Base-by-base conservation (phyloP, 805 yeast species). In the Myxozyma udenii region DNA sequence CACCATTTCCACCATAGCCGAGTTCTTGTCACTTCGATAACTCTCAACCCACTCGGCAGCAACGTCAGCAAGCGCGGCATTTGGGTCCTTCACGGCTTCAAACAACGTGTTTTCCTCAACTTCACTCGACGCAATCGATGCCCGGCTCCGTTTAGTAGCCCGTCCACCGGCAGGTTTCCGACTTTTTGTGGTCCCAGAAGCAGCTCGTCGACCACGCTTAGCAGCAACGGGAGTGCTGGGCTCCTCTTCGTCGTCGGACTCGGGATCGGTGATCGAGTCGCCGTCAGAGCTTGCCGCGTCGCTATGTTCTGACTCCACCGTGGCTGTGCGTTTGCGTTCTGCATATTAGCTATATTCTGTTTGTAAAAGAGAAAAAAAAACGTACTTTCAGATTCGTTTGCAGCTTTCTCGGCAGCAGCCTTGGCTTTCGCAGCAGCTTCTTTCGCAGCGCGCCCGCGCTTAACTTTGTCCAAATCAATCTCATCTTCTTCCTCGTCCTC, bases 21-120 rank as follows among this genome's bases (percentile, higher is more conserved):
- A 64, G 49, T 73, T 71, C 43, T 73, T 67, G 50, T 72, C 70
- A 9, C 64, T 68, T 40, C 66, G 70, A 58, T 79, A 84, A 19
- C 69, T 70, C 12, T 79, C 81, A 11, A 83, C 60, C 85, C 86
- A 83, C 23, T 72, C 75, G n/a, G 74, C 66, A 1, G 82, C 80
- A 2, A 79, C 51, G 39, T 80, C 84, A 1, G 69, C 69, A 12
- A 79, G 64, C 0, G 86, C 76, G 0, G 74, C 62, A 19, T 75
- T 78, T 1, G 78, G 63, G 40, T 74, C 76, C 41, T 75, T 68
- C 41, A 83, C 65, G 0, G 82, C 79, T 50, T 76, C 61, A 28
- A 46, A 55, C 23, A 55, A 22, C 14, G 44, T 46, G 30, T 49
- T 56, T 5, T 36, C 44, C n/a, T 43, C 42, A 6, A 26, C 54